These are phyloP conservation scores for Aspergillus sclerotialis DNA, from an alignment of 2,329 filamentous ascomycete species.

Conservation along the genomic window DNA sequence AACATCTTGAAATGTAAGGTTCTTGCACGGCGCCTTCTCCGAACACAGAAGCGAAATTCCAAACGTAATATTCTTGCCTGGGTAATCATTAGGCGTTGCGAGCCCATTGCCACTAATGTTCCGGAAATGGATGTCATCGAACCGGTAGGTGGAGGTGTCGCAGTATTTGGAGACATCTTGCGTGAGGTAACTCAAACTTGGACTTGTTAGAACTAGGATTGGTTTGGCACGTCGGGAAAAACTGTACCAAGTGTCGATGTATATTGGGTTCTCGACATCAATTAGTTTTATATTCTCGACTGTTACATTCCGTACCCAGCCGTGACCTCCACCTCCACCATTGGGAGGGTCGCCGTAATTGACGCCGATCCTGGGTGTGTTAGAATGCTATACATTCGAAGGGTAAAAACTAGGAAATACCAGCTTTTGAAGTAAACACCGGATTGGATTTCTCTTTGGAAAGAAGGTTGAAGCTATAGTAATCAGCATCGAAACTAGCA, in stretches of 20 bases:
- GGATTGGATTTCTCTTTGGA: not conserved
- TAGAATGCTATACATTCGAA: not conserved
- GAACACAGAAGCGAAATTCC: slow-evolving; percentile 3
- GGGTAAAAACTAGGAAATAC: not conserved
- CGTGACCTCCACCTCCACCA: slow-evolving; percentile 2
- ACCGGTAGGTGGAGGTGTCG: not conserved
- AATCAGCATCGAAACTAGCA: no score
- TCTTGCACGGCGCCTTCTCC: slow-evolving; percentile 1
- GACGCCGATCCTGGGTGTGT: not conserved
- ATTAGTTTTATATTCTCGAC: not conserved
- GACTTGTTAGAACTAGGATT: no score
- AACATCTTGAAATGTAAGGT: not conserved
- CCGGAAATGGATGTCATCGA: not conserved
- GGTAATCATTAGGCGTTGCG: slow-evolving; percentile 1
- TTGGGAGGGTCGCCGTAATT: slow-evolving; percentile 1
- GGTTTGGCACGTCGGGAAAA: no score
- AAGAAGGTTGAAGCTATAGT: slow-evolving; percentile 1
- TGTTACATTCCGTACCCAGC: slow-evolving; percentile 1
- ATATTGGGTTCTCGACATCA: slow-evolving; percentile 1
- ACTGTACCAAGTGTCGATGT: not conserved
- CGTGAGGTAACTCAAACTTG: not conserved
- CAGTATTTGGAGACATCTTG: not conserved
- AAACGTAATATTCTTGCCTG: slow-evolving; percentile 3
- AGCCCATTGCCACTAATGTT: slow-evolving; percentile 1
- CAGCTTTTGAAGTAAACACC: not conserved